These are phyloP conservation scores for Colletotrichum horii DNA, from an alignment of 2,329 filamentous ascomycete species.

Conservation along the genomic window DNA sequence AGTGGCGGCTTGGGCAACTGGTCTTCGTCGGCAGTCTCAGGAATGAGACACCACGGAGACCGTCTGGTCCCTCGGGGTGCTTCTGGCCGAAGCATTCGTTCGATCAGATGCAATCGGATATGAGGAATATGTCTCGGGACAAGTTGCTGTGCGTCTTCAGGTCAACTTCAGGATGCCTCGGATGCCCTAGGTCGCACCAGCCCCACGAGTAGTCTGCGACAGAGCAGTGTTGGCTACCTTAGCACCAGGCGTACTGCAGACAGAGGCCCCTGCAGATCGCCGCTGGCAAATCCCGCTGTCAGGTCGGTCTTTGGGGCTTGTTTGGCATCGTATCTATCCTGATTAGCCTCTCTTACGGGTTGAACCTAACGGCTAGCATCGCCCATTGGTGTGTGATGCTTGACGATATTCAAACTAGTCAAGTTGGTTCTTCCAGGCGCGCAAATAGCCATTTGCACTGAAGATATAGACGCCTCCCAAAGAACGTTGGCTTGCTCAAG, in stretches of 20 bases:
- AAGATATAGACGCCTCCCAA: background rate
- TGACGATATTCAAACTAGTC: background rate
- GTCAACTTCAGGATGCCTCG: background rate
- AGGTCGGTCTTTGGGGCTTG: background rate
- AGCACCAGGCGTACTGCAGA: background rate
- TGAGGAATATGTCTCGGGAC: background rate
- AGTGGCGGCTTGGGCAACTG: background rate
- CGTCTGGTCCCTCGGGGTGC: background rate
- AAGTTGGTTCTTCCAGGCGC: background rate
- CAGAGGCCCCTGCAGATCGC: conserved; percentile 1
- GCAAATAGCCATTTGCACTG: background rate
- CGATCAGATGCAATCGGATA: background rate
- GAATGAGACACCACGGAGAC: background rate
- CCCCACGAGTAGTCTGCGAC: background rate
- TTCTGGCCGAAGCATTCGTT: background rate
- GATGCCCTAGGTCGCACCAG: background rate
- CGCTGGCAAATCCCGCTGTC: conserved; percentile 1
- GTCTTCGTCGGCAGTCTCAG: background rate
- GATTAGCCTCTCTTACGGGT: background rate
- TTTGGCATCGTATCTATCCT: background rate
- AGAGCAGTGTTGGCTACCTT: background rate
- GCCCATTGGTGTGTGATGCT: background rate
- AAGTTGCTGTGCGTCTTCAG: background rate
- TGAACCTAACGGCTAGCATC: background rate
- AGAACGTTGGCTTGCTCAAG: background rate